Evolutionary conservation across 2,329 filamentous ascomycete genomes (phyloP).

Genomic region (Alternaria arborescens): DNA sequence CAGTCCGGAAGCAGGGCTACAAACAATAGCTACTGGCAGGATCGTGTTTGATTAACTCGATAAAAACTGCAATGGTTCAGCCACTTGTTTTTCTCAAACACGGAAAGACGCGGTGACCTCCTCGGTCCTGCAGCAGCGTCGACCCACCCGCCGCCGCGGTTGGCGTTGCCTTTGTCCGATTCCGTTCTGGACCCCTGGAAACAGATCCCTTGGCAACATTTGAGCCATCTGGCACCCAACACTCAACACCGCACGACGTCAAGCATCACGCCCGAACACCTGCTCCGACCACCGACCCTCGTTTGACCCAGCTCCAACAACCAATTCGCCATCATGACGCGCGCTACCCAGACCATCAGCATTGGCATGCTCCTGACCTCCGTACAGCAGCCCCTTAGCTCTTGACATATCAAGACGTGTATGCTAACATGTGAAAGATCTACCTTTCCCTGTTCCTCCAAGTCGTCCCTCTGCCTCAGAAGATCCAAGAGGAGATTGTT

Average conservation of each 20-base stretch:
- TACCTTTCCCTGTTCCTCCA: conserved; percentile 88
- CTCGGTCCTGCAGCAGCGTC: conserved; percentile 10
- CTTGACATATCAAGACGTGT: conserved; percentile 10
- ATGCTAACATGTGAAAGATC: conserved; percentile 65
- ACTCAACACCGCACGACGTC: conserved; percentile 28
- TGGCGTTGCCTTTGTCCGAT: conserved; percentile 24
- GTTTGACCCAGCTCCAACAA: conserved; percentile 11
- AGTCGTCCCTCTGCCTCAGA: conserved; percentile 79
- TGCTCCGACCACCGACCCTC: conserved; percentile 34
- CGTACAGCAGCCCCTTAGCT: conserved; percentile 63
- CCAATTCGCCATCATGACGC: conserved; percentile 74
- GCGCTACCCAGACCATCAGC: conserved; percentile 91
- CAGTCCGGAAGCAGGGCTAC: conserved; percentile 2
- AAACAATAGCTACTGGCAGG: conserved; percentile 2
- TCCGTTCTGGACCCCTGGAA: conserved; percentile 26
- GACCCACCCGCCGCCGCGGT: conserved; percentile 18
- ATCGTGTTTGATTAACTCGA: conserved; percentile 2
- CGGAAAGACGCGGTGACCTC: conserved; percentile 15
- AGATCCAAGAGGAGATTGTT: conserved; percentile 84
- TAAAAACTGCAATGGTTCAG: conserved; percentile 19
- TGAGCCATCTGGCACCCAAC: conserved; percentile 39
- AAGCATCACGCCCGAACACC: conserved; percentile 12
- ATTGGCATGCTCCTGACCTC: conserved; percentile 87
- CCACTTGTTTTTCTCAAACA: conserved; percentile 14
- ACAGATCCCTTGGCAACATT: conserved; percentile 37